Conservation (phyloP, 768 basidiomycete species). For the Xerocomellus amylosporus region DNA sequence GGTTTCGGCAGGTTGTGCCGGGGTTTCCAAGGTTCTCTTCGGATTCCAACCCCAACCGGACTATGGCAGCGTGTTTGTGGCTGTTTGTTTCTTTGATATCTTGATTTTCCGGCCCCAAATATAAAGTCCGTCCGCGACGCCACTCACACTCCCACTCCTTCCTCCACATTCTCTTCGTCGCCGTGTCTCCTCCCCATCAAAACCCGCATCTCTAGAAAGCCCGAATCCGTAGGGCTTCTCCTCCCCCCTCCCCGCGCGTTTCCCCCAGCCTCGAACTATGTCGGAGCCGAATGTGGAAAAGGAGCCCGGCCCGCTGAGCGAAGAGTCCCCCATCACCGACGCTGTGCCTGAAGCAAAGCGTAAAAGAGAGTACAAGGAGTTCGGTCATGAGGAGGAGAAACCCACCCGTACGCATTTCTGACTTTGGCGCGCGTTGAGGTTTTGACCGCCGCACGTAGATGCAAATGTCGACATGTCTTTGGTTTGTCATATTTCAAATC, state of each 20-base stretch:
- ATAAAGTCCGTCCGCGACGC: conserved; percentile 34
- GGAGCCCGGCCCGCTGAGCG: conserved; percentile 60
- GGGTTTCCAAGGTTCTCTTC: conserved; percentile 24
- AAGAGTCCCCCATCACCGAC: conserved; percentile 38
- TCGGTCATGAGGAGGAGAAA: conserved; percentile 68
- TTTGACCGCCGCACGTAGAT: conserved; percentile 42
- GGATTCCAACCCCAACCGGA: conserved; percentile 17
- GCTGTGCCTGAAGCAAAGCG: conserved; percentile 38
- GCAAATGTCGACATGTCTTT: conserved; percentile 86
- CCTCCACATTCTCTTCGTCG: conserved; percentile 16
- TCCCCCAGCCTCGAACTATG: conserved; percentile 16
- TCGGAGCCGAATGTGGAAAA: conserved; percentile 52
- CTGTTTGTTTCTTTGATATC: conserved; percentile 28
- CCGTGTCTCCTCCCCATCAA: conserved; percentile 4
- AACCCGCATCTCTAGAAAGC: conserved; percentile 24
- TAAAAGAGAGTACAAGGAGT: conserved; percentile 88
- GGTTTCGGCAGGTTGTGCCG: conserved; percentile 20
- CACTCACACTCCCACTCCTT: conserved; percentile 32
- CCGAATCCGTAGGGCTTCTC: conserved; percentile 27
- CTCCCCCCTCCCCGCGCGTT: neutral
- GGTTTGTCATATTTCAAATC: conserved; percentile 37
- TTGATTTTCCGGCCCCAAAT: conserved; percentile 29
- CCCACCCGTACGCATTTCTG: conserved; percentile 55
- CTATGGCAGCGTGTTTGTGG: conserved; percentile 18
- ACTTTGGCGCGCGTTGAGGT: neutral